Evolutionary conservation across 1,284 basidiomycete genomes (phyloP).

Genomic region (Ganoderma multipileum): DNA sequence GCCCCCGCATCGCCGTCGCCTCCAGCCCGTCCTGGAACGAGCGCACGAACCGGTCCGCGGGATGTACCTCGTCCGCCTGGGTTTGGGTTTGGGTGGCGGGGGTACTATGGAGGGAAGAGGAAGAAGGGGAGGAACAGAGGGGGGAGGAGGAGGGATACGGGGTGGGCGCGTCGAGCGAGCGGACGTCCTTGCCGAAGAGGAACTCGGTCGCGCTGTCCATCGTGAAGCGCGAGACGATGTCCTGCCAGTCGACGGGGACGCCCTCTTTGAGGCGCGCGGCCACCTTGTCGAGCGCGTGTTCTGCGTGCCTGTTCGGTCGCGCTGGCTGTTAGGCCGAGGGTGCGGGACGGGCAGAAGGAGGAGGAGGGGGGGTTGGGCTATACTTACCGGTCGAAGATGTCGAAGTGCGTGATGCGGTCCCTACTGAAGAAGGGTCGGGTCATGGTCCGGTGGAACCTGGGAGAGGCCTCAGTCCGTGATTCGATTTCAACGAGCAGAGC

Average conservation of each 20-base stretch:
- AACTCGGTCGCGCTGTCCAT: constrained; percentile 49
- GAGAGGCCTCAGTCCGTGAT: background rate
- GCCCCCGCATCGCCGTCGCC: constrained; percentile 46
- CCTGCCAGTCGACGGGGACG: constrained; percentile 58
- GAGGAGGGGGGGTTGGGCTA: no score
- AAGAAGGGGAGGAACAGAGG: background rate
- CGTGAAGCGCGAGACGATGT: constrained; percentile 46
- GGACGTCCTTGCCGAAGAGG: constrained; percentile 45
- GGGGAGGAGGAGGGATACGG: constrained; percentile 34
- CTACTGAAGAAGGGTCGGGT: constrained; percentile 59
- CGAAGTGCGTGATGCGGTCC: constrained; percentile 56
- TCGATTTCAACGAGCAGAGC: background rate
- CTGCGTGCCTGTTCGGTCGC: constrained; percentile 33
- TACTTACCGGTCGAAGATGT: constrained; percentile 49
- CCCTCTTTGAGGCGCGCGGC: constrained; percentile 47
- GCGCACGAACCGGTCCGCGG: constrained; percentile 39
- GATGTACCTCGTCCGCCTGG: constrained; percentile 22
- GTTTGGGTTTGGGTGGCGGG: no score
- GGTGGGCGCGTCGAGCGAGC: constrained; percentile 40
- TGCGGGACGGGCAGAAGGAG: background rate
- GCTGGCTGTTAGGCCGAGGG: background rate
- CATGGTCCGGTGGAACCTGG: constrained; percentile 57
- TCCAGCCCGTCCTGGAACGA: constrained; percentile 45
- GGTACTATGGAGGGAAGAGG: background rate
- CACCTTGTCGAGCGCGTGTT: constrained; percentile 40